Conservation (phyloP, 768 basidiomycete genomes). For the Dictyophora rubrovolvata region DNA sequence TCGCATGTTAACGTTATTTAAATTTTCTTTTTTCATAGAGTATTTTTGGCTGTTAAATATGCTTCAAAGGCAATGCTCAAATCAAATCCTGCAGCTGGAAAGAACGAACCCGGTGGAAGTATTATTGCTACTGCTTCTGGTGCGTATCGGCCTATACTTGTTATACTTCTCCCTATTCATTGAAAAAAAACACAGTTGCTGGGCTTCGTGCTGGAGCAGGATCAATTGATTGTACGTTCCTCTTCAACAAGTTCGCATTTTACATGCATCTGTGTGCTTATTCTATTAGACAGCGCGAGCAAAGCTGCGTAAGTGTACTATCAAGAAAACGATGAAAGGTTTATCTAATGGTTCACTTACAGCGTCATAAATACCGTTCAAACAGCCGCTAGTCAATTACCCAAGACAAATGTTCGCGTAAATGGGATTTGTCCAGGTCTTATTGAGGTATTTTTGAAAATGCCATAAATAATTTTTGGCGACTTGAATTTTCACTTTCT, state of each 20-base stretch:
- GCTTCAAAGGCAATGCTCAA: constrained; percentile 75
- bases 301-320: constrained; percentile 70
- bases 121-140: constrained; percentile 84
- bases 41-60: constrained; percentile 83
- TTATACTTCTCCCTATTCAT: not conserved
- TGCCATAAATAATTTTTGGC: not conserved
- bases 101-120: constrained; percentile 61
- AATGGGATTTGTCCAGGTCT: constrained; percentile 87
- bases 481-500: not conserved
- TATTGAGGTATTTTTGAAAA: constrained; percentile 41
- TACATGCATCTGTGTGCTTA: constrained; percentile 17
- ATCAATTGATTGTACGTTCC: constrained; percentile 60
- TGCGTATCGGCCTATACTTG: constrained; percentile 23
- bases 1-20: not conserved
- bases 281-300: constrained; percentile 67
- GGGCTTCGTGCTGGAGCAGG: constrained; percentile 79
- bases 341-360: not conserved
- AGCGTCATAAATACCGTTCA: constrained; percentile 87
- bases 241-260: constrained; percentile 9
- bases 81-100: constrained; percentile 55
- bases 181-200: constrained; percentile 49
- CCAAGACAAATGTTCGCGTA: constrained; percentile 75
- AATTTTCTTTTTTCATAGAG: constrained; percentile 34
- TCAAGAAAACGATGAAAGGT: not conserved
- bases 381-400: constrained; percentile 69